These are phyloP conservation scores for Puccinia coronata DNA, from an alignment of 1,284 basidiomycete genomes.

Conservation along the genomic window DNA sequence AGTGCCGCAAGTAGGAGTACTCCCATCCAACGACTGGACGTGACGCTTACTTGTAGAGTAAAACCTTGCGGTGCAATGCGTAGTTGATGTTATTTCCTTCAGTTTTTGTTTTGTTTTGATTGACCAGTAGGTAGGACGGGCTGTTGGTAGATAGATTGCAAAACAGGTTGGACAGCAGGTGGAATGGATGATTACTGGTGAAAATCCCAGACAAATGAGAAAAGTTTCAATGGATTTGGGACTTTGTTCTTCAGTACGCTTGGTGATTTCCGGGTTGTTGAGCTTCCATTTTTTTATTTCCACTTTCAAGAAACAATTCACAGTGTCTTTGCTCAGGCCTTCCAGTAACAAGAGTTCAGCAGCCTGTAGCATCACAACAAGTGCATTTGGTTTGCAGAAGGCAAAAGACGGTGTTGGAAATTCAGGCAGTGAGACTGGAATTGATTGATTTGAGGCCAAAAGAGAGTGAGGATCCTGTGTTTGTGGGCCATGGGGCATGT, in stretches of 20 bases:
- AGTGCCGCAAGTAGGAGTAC: neutral
- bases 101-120: neutral
- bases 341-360: neutral
- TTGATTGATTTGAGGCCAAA: too few relatives aligned
- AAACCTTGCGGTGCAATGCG: conserved; percentile 15
- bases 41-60: conserved; percentile 13
- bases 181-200: conserved; percentile 1
- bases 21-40: conserved; percentile 5
- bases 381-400: conserved; percentile 2
- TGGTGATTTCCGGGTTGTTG: neutral
- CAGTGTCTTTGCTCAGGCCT: neutral
- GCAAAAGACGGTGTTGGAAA: neutral
- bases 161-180: conserved; percentile 13
- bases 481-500: too few relatives aligned
- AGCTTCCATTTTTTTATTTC: conserved; percentile 16
- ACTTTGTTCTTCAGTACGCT: conserved; percentile 1
- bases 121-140: neutral
- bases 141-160: conserved; percentile 3
- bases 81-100: conserved; percentile 14
- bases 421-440: too few relatives aligned
- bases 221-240: conserved; percentile 3
- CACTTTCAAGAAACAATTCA: conserved; percentile 20
- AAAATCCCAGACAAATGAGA: neutral
- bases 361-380: too few relatives aligned
- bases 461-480: too few relatives aligned